phyloP scores from a whole-genome alignment of 345 rosid species.

The Murraya koenigii region DNA sequence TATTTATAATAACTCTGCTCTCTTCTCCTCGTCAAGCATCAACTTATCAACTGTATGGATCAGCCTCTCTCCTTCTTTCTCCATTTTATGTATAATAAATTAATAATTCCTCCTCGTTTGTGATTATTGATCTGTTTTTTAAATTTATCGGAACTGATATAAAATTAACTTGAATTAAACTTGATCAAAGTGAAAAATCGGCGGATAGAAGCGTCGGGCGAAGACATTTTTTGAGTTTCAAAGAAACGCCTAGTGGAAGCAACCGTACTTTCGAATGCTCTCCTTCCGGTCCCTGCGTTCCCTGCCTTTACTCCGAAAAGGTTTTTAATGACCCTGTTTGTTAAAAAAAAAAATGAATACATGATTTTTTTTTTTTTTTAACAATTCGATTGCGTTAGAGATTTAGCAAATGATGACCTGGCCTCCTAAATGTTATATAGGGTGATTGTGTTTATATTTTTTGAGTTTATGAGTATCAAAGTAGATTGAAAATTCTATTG shows the following conservation, averaged over 20 bases:
- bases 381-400: not conserved
- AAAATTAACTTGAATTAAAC: too few relatives aligned
- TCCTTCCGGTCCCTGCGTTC: constrained; percentile 90
- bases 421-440: not conserved
- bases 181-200: constrained; percentile 9
- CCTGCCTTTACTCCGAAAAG: constrained; percentile 83
- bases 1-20: not conserved
- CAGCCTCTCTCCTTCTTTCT: not conserved
- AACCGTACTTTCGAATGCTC: constrained; percentile 78
- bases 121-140: not conserved
- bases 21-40: not conserved
- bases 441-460: not conserved
- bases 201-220: constrained; percentile 34
- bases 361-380: too few relatives aligned
- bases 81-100: not conserved
- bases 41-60: constrained; percentile 7
- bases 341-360: too few relatives aligned
- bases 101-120: not conserved
- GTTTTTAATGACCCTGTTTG: constrained; percentile 22
- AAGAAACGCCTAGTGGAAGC: constrained; percentile 61
- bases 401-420: not conserved
- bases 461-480: not conserved
- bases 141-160: too few relatives aligned
- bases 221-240: constrained; percentile 62
- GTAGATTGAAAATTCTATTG: not conserved